Conservation (phyloP, 139 green algal genomes). For the Haematococcus lacustris region DNA sequence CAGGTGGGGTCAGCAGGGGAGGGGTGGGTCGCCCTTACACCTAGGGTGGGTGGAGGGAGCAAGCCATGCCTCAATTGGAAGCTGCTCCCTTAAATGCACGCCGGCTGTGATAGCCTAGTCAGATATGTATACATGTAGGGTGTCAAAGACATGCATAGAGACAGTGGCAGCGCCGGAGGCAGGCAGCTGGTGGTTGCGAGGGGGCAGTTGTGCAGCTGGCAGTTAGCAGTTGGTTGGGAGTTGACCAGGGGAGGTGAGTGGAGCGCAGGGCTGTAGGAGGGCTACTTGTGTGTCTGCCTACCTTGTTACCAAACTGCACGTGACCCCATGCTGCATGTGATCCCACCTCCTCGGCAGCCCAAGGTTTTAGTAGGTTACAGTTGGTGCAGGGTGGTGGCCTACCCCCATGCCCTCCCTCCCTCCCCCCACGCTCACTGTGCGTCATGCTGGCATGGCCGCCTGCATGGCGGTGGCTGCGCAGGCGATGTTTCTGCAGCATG, state of each 20-base stretch:
- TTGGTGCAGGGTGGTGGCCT: background rate
- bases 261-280: too few relatives aligned
- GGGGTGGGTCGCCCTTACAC: background rate
- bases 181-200: too few relatives aligned
- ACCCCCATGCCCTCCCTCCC: background rate
- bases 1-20: constrained; percentile 26
- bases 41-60: background rate
- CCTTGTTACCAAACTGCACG: background rate
- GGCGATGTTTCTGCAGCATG: constrained; percentile 7
- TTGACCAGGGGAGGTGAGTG: background rate
- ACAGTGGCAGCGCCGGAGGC: background rate
- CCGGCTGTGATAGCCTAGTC: background rate
- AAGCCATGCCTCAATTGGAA: too few relatives aligned
- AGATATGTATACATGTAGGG: background rate
- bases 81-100: background rate
- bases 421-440: too few relatives aligned
- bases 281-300: background rate
- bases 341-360: background rate
- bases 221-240: background rate
- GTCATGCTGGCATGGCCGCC: too few relatives aligned
- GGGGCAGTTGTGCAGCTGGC: background rate
- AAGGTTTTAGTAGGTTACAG: background rate
- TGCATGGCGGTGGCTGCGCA: background rate
- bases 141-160: background rate
- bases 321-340: background rate